These are phyloP conservation scores for Melastoma malabathricum DNA, from an alignment of 345 rosid genomes.

Conservation along the genomic window DNA sequence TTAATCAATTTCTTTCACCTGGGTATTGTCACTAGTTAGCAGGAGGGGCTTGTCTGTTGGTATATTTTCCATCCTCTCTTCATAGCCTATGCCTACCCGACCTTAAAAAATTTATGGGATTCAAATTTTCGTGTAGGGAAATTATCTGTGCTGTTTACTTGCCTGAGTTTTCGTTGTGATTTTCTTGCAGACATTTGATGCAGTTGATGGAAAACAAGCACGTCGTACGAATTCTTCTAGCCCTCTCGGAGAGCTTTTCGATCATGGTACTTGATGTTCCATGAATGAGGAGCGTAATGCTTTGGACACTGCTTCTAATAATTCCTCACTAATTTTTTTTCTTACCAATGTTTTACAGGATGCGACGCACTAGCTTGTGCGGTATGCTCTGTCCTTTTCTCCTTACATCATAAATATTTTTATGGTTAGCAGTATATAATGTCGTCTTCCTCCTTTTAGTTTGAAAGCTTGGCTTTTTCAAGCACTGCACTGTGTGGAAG, in stretches of 20 bases:
- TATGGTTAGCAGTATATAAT: no score
- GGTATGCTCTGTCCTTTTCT: slow-evolving; percentile 30
- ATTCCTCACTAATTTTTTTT: slow-evolving; percentile 1
- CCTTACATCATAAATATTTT: no score
- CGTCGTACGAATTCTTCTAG: slow-evolving; percentile 78
- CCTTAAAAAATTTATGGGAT: no score
- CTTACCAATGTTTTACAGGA: slow-evolving; percentile 35
- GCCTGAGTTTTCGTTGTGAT: no score
- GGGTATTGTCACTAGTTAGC: no score
- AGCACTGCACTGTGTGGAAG: slow-evolving; percentile 97
- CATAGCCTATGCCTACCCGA: no score
- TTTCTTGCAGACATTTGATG: slow-evolving; percentile 76
- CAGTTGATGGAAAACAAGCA: slow-evolving; percentile 99
- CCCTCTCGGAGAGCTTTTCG: slow-evolving; percentile 91
- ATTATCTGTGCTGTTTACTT: no score
- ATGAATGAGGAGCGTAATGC: not conserved
- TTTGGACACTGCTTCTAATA: not conserved
- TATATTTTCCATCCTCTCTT: no score
- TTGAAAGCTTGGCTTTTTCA: slow-evolving; percentile 75
- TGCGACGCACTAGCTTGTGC: slow-evolving; percentile 99
- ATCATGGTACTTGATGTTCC: slow-evolving; percentile 51
- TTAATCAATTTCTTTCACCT: no score
- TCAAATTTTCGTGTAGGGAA: no score
- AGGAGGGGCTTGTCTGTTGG: no score
- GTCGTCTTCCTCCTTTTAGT: slow-evolving; percentile 21